phyloP scores from a whole-genome alignment of 257 asterid genomes.

The Gardenia jasminoides region DNA sequence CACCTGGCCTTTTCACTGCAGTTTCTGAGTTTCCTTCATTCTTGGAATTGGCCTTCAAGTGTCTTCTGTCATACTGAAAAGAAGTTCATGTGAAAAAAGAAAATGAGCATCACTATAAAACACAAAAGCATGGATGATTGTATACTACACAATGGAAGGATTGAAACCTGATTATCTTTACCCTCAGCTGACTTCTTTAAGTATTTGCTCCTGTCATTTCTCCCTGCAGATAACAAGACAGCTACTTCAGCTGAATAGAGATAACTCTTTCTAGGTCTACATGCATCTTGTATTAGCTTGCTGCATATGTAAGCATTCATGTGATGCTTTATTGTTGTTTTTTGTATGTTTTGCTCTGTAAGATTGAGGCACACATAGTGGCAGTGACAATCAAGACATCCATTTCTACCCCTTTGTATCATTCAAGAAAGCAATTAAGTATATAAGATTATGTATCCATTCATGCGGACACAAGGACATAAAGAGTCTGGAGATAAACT shows the following conservation, averaged over 20 bases:
- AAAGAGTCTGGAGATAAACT: background rate
- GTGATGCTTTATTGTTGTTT: background rate
- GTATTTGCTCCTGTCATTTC: background rate
- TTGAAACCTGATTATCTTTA: slow-evolving; percentile 15
- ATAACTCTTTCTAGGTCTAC: background rate
- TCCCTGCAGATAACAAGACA: slow-evolving; percentile 24
- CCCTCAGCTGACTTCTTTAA: background rate
- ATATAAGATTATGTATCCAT: slow-evolving; percentile 14
- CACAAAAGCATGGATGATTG: background rate
- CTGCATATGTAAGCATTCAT: background rate
- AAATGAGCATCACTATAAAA: background rate
- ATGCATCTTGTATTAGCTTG: background rate
- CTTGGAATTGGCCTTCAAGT: background rate
- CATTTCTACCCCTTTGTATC: too few species aligned
- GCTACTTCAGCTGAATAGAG: background rate
- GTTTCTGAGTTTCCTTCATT: background rate
- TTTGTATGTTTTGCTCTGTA: background rate
- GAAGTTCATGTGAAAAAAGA: background rate
- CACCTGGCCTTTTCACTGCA: background rate
- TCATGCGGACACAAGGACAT: background rate
- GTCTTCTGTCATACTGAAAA: slow-evolving; percentile 1
- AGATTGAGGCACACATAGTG: background rate
- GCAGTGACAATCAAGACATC: background rate
- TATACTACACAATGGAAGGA: background rate
- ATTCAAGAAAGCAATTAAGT: background rate